Conservation (phyloP, 805 yeast genomes). For the Clavispora phyllophila region DNA sequence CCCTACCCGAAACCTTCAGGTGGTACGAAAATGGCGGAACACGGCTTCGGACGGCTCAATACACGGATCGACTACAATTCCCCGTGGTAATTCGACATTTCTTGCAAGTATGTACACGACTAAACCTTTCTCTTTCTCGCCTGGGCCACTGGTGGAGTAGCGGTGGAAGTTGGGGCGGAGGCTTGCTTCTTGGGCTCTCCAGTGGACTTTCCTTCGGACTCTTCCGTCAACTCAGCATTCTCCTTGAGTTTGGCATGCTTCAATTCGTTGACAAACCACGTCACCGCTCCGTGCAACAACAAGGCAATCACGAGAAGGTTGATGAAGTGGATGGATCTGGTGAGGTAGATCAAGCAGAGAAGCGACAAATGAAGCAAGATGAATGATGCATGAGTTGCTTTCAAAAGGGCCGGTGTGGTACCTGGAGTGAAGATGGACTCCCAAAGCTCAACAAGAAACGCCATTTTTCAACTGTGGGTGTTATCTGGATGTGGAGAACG, state of each 20-base stretch:
- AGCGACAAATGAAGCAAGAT: constrained; percentile 56
- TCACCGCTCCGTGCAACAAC: constrained; percentile 69
- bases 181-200: constrained; percentile 8
- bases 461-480: too few relatives aligned
- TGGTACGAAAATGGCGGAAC: too few relatives aligned
- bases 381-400: constrained; percentile 86
- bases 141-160: not conserved
- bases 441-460: constrained; percentile 71
- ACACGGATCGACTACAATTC: too few relatives aligned
- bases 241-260: constrained; percentile 42
- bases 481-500: too few relatives aligned
- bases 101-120: not conserved
- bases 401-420: constrained; percentile 79
- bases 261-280: constrained; percentile 84
- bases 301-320: constrained; percentile 53
- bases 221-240: constrained; percentile 32
- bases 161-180: constrained; percentile 5
- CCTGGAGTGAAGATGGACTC: constrained; percentile 91
- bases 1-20: too few relatives aligned
- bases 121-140: constrained; percentile 12
- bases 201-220: not conserved
- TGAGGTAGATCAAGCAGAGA: constrained; percentile 50
- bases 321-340: constrained; percentile 63
- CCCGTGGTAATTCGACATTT: not conserved
- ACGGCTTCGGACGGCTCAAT: too few relatives aligned